Conservation (phyloP, 805 yeast genomes). For the Metschnikowia corniflorae region DNA sequence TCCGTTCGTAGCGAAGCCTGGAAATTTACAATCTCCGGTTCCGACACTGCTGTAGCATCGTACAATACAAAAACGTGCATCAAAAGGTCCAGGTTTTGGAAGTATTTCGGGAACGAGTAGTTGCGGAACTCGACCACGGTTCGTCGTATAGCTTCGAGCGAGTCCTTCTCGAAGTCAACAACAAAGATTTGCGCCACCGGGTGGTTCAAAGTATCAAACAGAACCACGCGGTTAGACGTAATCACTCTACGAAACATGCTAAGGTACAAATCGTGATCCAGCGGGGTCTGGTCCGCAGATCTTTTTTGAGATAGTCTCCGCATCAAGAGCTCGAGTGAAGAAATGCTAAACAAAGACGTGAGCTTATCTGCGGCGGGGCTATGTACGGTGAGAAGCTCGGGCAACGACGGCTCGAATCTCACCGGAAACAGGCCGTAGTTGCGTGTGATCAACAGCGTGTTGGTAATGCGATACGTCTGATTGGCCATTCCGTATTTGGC, state of each 20-base stretch:
- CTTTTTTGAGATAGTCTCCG: constrained; percentile 10
- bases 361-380: constrained; percentile 19
- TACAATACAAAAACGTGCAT: constrained; percentile 35
- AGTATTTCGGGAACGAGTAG: constrained; percentile 58
- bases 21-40: constrained; percentile 33
- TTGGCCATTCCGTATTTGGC: constrained; percentile 40
- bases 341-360: constrained; percentile 33
- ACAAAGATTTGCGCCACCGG: constrained; percentile 76
- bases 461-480: constrained; percentile 47
- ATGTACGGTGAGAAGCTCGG: constrained; percentile 35
- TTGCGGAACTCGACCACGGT: constrained; percentile 47
- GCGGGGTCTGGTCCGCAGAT: constrained; percentile 4
- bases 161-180: constrained; percentile 49
- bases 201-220: constrained; percentile 84
- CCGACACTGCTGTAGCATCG: constrained; percentile 20
- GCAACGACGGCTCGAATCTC: constrained; percentile 45
- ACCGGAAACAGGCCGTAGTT: constrained; percentile 53
- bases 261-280: constrained; percentile 43
- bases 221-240: constrained; percentile 57
- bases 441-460: constrained; percentile 48
- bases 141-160: constrained; percentile 54
- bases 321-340: constrained; percentile 33
- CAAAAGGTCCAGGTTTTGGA: constrained; percentile 63
- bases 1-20: constrained; percentile 25
- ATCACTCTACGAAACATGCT: constrained; percentile 56